Base-by-base conservation (phyloP, 768 basidiomycete genomes). In the Termitomyces sp. region DNA sequence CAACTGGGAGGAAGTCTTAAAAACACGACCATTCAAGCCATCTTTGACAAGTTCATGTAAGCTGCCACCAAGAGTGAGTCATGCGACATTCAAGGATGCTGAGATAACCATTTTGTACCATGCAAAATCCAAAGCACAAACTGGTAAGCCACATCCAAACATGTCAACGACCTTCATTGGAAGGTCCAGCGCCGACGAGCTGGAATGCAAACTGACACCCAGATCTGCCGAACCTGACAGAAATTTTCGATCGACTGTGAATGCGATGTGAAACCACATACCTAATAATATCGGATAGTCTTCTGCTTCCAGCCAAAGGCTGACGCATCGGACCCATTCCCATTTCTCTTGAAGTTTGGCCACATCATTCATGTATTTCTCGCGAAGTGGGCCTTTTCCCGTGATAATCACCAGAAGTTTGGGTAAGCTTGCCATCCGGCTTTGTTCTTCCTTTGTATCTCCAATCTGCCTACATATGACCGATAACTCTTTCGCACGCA, bases 141-240 rank as follows among this genome's bases (percentile, higher is more conserved):
- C 97, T 0, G 96, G 96, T 56, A 98, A 76, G 5, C 88, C 88
- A 64, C 95, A 98, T 4, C 97, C 97, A 74, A 98, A 98, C 96
- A 98, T 98, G 70, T 99, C 97, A 7, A 99, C 94, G 5, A 99
- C 86, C 71, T 99, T 99, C 97, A 99, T 99, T 3, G 97, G 97
- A 55, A 99, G 75, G 72, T 99, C 97, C 56, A 94, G 73, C 1
- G 83, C 89, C 2, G 92, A 95, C 0, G 92, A 93, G 69, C 92
- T 95, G 5, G 85, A 83, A 73, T 99, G 97, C 51, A 99, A 73
- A 60, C 86, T 94, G 57, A 98, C 81, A 2, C 97, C 97, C 41
- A 99, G 65, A 70, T 99, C 94, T 10, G 94, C 92, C 4, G 92
- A 88, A 33, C 94, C 92, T 93, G 60, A 18, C 20, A 24, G 16